phyloP scores from a whole-genome alignment of 768 basidiomycete species.

The Auricularia heimuer region DNA sequence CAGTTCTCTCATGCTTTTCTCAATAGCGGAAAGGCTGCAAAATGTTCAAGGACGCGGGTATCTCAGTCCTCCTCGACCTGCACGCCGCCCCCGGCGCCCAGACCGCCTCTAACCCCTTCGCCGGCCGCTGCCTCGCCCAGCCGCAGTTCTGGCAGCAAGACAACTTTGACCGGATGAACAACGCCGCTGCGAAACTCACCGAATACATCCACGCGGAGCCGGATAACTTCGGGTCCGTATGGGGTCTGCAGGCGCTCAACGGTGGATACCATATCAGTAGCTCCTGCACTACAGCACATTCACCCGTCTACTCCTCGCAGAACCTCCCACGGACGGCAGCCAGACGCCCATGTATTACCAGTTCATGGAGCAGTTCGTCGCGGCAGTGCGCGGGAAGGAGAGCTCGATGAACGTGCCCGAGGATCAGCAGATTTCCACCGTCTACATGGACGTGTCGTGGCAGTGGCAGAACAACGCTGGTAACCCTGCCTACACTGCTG shows the following conservation, averaged over 20 bases:
- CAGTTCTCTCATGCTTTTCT: neutral
- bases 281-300: neutral
- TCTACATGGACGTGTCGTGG: slow-evolving; percentile 1
- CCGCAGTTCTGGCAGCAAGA: slow-evolving; percentile 1
- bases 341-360: neutral
- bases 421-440: neutral
- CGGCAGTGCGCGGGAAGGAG: neutral
- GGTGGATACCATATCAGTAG: neutral
- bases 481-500: neutral
- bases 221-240: neutral
- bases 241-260: neutral
- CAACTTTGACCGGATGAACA: slow-evolving; percentile 2
- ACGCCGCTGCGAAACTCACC: neutral
- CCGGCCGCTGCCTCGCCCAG: neutral
- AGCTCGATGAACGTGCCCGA: neutral
- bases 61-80: slow-evolving; percentile 1
- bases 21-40: neutral
- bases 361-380: neutral
- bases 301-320: neutral
- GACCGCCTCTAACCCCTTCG: neutral
- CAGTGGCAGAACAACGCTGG: neutral
- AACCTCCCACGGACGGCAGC: neutral
- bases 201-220: neutral
- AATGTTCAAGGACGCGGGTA: slow-evolving; percentile 1
- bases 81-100: neutral